Conservation (phyloP, 1,284 basidiomycete species). For the Meira nashicola region DNA sequence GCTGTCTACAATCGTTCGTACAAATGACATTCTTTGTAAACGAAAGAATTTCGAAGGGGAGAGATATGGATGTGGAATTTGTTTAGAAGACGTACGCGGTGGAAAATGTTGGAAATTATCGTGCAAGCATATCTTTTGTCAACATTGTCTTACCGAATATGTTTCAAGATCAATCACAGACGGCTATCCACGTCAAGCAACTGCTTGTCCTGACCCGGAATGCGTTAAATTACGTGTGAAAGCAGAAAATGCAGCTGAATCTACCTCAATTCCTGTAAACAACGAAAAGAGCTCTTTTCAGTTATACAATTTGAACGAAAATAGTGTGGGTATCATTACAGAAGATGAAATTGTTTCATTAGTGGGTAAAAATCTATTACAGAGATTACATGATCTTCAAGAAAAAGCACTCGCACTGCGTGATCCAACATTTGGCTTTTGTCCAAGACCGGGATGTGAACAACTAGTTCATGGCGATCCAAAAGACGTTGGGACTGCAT, state of each 20-base stretch:
- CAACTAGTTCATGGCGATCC: slow-evolving; percentile 5
- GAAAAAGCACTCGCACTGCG: slow-evolving; percentile 15
- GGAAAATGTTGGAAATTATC: slow-evolving; percentile 11
- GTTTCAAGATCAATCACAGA: slow-evolving; percentile 14
- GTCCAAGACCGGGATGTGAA: slow-evolving; percentile 17
- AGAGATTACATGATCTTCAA: slow-evolving; percentile 7
- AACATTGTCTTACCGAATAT: slow-evolving; percentile 17
- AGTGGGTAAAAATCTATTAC: slow-evolving; percentile 11
- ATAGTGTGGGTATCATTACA: background rate
- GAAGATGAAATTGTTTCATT: slow-evolving; percentile 12
- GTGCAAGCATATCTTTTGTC: slow-evolving; percentile 21
- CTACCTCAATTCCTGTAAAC: background rate
- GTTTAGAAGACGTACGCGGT: slow-evolving; percentile 16
- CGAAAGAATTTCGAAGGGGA: slow-evolving; percentile 14
- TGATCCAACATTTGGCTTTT: slow-evolving; percentile 18
- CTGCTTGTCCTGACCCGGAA: slow-evolving; percentile 18
- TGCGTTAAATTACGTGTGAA: slow-evolving; percentile 10
- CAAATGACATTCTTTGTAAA: slow-evolving; percentile 13
- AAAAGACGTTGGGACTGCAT: slow-evolving; percentile 13
- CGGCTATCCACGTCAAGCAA: slow-evolving; percentile 14
- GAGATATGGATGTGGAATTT: slow-evolving; percentile 18
- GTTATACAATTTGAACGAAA: background rate
- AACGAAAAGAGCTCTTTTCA: background rate
- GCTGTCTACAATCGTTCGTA: background rate
- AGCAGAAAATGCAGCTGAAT: background rate